Conservation (phyloP, 164 flowering plant species). For the Berberis thunbergii region DNA sequence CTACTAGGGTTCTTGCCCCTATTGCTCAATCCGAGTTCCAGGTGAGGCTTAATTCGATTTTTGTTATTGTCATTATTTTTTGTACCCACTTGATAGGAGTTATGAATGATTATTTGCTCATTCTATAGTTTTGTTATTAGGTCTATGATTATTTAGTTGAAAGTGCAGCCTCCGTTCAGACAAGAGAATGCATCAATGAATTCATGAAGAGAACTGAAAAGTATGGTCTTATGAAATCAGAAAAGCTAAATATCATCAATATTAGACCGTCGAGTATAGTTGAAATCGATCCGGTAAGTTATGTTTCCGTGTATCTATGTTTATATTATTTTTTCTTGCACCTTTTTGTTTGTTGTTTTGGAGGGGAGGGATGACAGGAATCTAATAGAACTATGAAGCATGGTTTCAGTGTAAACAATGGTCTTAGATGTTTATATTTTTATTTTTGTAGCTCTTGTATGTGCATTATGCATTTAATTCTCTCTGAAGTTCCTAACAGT, state of each 20-base stretch:
- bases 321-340: no score
- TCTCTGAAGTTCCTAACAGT: no score
- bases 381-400: no score
- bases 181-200: background rate
- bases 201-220: background rate
- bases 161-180: background rate
- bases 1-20: background rate
- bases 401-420: no score
- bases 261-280: constrained; percentile 38
- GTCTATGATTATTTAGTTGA: background rate
- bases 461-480: no score
- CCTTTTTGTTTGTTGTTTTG: no score
- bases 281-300: constrained; percentile 21
- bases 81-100: background rate
- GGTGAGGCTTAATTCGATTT: background rate
- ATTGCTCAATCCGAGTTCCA: background rate
- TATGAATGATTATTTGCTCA: background rate
- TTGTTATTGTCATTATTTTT: no score
- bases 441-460: no score
- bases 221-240: constrained; percentile 56
- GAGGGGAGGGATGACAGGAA: no score
- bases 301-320: background rate
- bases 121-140: background rate
- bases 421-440: no score
- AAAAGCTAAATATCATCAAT: constrained; percentile 57